Evolutionary conservation across 139 green algal species (phyloP).

Genomic region (Pleodorina starrii): DNA sequence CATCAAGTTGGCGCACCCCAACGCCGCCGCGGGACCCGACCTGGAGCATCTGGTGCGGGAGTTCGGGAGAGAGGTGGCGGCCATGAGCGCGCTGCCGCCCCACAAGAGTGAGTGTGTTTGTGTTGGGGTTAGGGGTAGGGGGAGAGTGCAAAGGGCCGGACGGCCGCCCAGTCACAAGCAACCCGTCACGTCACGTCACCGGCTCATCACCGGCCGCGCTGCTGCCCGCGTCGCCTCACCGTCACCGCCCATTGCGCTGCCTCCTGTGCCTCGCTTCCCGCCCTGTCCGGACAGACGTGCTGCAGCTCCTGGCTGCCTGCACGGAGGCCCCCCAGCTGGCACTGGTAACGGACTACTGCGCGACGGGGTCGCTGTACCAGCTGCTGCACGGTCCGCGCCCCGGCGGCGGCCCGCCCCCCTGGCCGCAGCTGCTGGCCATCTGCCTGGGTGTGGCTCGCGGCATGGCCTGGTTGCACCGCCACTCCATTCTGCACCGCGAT

Average conservation of each 20-base stretch:
- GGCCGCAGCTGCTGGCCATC: slow-evolving; percentile 62
- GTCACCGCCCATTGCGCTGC: too few species aligned
- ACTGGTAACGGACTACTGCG: slow-evolving; percentile 72
- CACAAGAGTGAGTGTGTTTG: slow-evolving; percentile 56
- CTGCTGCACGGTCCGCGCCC: slow-evolving; percentile 48
- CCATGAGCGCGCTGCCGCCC: slow-evolving; percentile 68
- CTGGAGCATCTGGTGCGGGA: slow-evolving; percentile 55
- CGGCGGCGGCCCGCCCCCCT: background rate
- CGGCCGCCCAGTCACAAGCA: too few species aligned
- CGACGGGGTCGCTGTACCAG: slow-evolving; percentile 60
- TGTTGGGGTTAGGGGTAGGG: too few species aligned
- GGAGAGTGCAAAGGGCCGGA: too few species aligned
- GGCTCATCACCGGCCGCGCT: too few species aligned
- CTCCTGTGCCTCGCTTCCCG: too few species aligned
- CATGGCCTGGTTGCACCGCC: slow-evolving; percentile 76
- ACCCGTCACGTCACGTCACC: too few species aligned
- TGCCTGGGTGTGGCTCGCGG: slow-evolving; percentile 71
- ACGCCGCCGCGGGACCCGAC: background rate
- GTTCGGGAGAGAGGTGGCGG: slow-evolving; percentile 72
- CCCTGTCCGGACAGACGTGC: slow-evolving; percentile 56
- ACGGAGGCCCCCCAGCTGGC: slow-evolving; percentile 63
- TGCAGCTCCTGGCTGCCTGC: slow-evolving; percentile 72
- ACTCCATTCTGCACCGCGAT: slow-evolving; percentile 71
- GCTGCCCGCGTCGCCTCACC: too few species aligned
- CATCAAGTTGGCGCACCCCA: slow-evolving; percentile 70